These are phyloP conservation scores for Salvia hispanica DNA, from an alignment of 257 asterid species.

Conservation along the genomic window DNA sequence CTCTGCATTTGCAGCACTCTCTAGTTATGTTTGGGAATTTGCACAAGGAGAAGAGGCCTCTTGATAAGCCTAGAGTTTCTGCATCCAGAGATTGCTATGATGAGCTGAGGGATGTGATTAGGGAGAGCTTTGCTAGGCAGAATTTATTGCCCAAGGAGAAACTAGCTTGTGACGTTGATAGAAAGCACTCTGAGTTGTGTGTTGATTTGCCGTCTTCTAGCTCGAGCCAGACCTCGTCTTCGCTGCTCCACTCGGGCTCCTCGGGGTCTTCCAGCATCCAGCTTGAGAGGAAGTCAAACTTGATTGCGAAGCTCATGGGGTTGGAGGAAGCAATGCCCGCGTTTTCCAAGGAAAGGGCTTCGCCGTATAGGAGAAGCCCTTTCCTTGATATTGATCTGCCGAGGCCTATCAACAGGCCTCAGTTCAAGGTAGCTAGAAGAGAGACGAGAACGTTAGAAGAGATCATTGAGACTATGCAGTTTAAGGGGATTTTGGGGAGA, in stretches of 20 bases:
- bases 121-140: slow-evolving; percentile 65
- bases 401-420: slow-evolving; percentile 46
- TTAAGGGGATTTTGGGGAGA: slow-evolving; percentile 55
- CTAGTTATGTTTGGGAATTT: slow-evolving; percentile 57
- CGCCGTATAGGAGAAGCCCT: slow-evolving; percentile 34
- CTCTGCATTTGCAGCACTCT: slow-evolving; percentile 68
- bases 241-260: slow-evolving; percentile 42
- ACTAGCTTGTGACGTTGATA: slow-evolving; percentile 19
- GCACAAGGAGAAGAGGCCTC: slow-evolving; percentile 40
- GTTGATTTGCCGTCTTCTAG: slow-evolving; percentile 50
- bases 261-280: slow-evolving; percentile 35
- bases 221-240: slow-evolving; percentile 44
- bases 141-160: slow-evolving; percentile 50
- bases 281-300: slow-evolving; percentile 50
- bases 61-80: slow-evolving; percentile 43
- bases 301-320: slow-evolving; percentile 85
- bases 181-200: slow-evolving; percentile 34
- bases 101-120: slow-evolving; percentile 71
- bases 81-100: slow-evolving; percentile 64
- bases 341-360: no score
- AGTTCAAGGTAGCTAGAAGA: slow-evolving; percentile 35
- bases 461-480: slow-evolving; percentile 55
- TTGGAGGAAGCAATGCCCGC: slow-evolving; percentile 55
- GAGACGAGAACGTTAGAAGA: slow-evolving; percentile 52
- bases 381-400: slow-evolving; percentile 60